Evolutionary conservation across 176 grass and related monocot species (phyloP).

Genomic region (Tillandsia fasciculata): DNA sequence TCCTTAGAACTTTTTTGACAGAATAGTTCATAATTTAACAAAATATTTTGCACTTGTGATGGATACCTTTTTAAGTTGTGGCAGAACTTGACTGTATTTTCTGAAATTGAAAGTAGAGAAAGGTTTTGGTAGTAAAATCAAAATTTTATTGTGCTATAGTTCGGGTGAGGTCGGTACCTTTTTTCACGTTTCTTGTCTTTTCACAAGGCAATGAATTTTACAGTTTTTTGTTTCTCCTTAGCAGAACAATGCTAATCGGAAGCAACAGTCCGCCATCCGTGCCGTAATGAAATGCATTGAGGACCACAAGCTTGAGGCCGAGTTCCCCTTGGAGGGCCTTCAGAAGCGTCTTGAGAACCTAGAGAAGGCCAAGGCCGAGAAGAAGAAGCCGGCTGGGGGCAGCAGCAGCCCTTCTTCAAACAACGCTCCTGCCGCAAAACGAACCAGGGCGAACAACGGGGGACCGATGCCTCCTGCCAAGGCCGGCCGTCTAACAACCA

Average conservation of each 20-base stretch:
- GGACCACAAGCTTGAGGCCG: slow-evolving; percentile 74
- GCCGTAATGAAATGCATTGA: slow-evolving; percentile 94
- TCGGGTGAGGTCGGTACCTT: not conserved
- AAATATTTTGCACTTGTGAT: no score
- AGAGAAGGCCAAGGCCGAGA: slow-evolving; percentile 75
- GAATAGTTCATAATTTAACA: no score
- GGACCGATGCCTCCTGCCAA: slow-evolving; percentile 91
- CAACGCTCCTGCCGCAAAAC: slow-evolving; percentile 55
- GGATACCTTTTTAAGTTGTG: no score
- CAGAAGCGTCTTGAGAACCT: slow-evolving; percentile 76
- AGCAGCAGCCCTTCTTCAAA: not conserved
- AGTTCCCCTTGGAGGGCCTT: slow-evolving; percentile 58
- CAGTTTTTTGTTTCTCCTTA: slow-evolving; percentile 20
- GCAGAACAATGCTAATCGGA: slow-evolving; percentile 65
- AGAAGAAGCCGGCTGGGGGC: slow-evolving; percentile 48
- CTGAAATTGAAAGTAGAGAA: no score
- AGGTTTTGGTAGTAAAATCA: no score
- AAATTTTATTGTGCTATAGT: no score
- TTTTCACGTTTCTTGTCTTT: not conserved
- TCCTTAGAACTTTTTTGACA: no score
- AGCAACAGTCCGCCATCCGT: slow-evolving; percentile 58
- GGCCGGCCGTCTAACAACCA: slow-evolving; percentile 73
- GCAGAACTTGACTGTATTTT: no score
- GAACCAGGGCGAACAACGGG: slow-evolving; percentile 55
- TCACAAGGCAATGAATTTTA: not conserved